phyloP scores from a whole-genome alignment of 2,329 filamentous ascomycete genomes.

The Huntiella decipiens region DNA sequence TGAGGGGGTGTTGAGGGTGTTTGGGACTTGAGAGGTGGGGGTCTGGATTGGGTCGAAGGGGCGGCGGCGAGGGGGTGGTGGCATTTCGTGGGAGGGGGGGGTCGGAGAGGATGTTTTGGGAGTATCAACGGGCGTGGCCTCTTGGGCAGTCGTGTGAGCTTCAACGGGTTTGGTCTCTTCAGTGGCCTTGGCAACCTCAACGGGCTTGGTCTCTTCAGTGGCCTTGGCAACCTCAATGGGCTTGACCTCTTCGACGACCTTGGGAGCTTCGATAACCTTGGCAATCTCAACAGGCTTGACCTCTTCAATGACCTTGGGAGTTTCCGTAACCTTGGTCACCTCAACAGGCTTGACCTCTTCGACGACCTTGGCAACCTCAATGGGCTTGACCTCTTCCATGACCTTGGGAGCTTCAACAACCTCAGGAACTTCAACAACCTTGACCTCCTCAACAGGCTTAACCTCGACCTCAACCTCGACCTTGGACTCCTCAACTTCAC shows the following conservation, averaged over 20 bases:
- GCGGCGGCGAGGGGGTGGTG: conserved; percentile 2
- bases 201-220: conserved; percentile 1
- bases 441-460: not conserved
- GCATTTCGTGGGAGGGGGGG: conserved; percentile 4
- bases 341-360: conserved; percentile 4
- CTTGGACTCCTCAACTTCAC: not conserved
- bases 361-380: not conserved
- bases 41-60: conserved; percentile 5
- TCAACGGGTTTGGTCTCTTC: not conserved
- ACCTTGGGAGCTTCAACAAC: not conserved
- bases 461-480: not conserved
- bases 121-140: no score
- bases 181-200: not conserved
- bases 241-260: not conserved
- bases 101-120: not conserved
- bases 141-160: no score
- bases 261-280: not conserved
- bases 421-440: no score
- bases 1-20: conserved; percentile 39
- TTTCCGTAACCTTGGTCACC: not conserved
- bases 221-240: not conserved
- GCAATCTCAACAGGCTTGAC: not conserved
- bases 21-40: conserved; percentile 29
- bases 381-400: conserved; percentile 2
- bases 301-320: not conserved